Percentiles rank a stretch among this genome's conserved stretches.
Conservation (phyloP, 768 basidiomycete genomes). For the Lentinula sp. region DNA sequence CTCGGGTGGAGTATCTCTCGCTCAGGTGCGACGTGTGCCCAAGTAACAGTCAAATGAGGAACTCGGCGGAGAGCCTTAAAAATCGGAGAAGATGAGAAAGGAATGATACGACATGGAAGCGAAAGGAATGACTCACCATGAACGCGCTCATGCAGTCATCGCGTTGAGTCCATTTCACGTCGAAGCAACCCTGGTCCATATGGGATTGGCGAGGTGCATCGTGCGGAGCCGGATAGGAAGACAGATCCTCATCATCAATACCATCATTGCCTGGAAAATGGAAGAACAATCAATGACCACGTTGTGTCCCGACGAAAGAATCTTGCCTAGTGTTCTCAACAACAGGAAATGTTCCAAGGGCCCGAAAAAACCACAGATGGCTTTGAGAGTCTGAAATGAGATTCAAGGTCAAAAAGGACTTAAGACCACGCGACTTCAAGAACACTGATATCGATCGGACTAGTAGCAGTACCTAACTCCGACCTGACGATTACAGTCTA, state of each 20-base stretch:
- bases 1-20: slow-evolving; percentile 1
- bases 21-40: slow-evolving; percentile 53
- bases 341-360: slow-evolving; percentile 49
- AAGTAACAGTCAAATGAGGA: slow-evolving; percentile 69
- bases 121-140: slow-evolving; percentile 37
- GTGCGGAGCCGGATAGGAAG: slow-evolving; percentile 42
- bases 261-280: background rate
- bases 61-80: slow-evolving; percentile 61
- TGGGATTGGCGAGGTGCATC: slow-evolving; percentile 41
- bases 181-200: slow-evolving; percentile 66
- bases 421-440: background rate
- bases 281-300: background rate
- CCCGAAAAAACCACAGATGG: slow-evolving; percentile 57
- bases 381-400: slow-evolving; percentile 38
- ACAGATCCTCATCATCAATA: background rate
- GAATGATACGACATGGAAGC: background rate
- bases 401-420: background rate
- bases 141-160: slow-evolving; percentile 72
- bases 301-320: background rate
- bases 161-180: slow-evolving; percentile 74
- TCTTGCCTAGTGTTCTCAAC: slow-evolving; percentile 19
- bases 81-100: background rate
- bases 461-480: background rate
- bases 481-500: background rate
- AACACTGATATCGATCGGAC: background rate